phyloP scores from a whole-genome alignment of 2,329 filamentous ascomycete genomes.

The Ophiostoma pallidulum region DNA sequence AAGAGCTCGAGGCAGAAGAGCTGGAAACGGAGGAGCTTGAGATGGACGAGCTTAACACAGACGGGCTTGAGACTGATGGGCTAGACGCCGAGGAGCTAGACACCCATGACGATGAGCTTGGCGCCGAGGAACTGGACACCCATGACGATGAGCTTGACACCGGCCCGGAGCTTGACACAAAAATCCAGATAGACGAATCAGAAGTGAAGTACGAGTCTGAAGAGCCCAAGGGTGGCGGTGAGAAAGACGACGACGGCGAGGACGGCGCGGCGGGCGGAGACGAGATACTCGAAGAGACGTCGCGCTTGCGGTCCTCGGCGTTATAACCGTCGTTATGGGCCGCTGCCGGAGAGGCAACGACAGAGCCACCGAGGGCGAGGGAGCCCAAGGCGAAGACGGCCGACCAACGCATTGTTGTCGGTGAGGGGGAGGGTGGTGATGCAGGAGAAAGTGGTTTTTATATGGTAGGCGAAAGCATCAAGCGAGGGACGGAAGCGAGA shows the following conservation, averaged over 20 bases:
- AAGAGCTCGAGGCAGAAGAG: too few relatives aligned
- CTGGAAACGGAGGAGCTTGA: too few relatives aligned
- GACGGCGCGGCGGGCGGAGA: not conserved
- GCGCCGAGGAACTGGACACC: too few relatives aligned
- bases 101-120: too few relatives aligned
- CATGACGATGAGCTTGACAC: too few relatives aligned
- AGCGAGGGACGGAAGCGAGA: not conserved
- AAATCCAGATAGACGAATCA: not conserved
- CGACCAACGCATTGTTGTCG: slow-evolving; percentile 12
- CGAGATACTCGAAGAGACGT: not conserved
- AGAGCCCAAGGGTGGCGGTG: not conserved
- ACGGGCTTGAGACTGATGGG: too few relatives aligned
- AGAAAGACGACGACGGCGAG: not conserved
- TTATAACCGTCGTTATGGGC: not conserved
- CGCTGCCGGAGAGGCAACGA: slow-evolving; percentile 8
- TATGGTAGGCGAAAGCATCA: not conserved
- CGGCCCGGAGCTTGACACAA: not conserved
- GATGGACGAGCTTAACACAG: too few relatives aligned
- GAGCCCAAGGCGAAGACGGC: slow-evolving; percentile 12
- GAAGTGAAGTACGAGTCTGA: too few relatives aligned
- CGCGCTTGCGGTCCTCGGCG: not conserved
- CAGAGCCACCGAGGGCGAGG: slow-evolving; percentile 3
- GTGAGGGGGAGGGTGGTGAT: not conserved
- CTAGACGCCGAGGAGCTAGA: too few relatives aligned
- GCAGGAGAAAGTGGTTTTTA: not conserved